Conservation (phyloP, 2,329 filamentous ascomycete genomes). For the Passalora sequoiae region DNA sequence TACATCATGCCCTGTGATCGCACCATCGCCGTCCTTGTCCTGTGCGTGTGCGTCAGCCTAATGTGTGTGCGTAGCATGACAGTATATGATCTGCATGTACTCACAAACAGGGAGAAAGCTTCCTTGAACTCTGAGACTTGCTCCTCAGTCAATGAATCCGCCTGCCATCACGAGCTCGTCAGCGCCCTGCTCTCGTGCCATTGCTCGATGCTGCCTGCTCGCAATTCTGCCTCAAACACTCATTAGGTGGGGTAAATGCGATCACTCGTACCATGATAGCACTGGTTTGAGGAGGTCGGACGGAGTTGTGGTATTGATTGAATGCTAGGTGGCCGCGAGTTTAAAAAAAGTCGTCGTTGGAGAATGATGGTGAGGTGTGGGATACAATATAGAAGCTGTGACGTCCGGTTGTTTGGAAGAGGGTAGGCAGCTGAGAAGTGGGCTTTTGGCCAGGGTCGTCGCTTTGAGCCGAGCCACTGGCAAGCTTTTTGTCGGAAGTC, state of each 20-base stretch:
- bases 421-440: no score
- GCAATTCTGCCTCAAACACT: constrained; percentile 6
- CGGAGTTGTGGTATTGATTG: constrained; percentile 3
- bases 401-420: no score
- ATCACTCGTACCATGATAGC: constrained; percentile 26
- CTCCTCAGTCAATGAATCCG: constrained; percentile 97
- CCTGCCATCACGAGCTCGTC: constrained; percentile 50
- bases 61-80: constrained; percentile 6
- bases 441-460: no score
- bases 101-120: constrained; percentile 99
- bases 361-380: no score
- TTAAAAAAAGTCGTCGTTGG: no score
- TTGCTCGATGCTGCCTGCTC: constrained; percentile 6
- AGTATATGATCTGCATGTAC: constrained; percentile 39
- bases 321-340: background rate
- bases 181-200: constrained; percentile 9
- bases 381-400: no score
- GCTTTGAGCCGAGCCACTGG: no score
- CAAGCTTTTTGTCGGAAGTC: no score
- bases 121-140: constrained; percentile 99
- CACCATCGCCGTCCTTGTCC: constrained; percentile 57
- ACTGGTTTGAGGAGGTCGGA: constrained; percentile 8
- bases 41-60: constrained; percentile 31
- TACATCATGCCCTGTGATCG: constrained; percentile 8
- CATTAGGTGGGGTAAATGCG: constrained; percentile 21